These are phyloP conservation scores for Trifolium dubium DNA, from an alignment of 306 rosid genomes.

Conservation along the genomic window DNA sequence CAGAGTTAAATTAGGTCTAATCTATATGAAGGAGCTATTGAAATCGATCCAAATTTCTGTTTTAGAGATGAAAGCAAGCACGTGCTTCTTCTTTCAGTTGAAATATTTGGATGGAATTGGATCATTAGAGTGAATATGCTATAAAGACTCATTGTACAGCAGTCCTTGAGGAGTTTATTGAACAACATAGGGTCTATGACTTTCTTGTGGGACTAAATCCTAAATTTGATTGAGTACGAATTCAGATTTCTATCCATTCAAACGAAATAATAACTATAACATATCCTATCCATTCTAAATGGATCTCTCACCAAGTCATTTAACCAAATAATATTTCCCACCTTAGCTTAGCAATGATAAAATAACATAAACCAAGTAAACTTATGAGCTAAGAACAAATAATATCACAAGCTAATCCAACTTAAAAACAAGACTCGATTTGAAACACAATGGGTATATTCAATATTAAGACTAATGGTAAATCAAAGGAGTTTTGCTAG, in stretches of 20 bases:
- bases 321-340: constrained; percentile 1
- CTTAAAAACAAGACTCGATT: not conserved
- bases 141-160: not conserved
- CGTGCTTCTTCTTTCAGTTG: not conserved
- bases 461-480: not conserved
- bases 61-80: not conserved
- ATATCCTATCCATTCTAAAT: not conserved
- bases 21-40: not conserved
- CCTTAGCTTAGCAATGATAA: constrained; percentile 18
- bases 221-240: not conserved
- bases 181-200: constrained; percentile 5
- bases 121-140: not conserved
- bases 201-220: not conserved
- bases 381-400: not conserved
- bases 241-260: not conserved
- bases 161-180: not conserved
- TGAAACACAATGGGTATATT: not conserved
- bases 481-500: not conserved
- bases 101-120: not conserved
- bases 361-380: constrained; percentile 19
- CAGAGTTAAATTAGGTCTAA: not conserved
- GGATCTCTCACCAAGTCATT: not conserved
- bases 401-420: not conserved
- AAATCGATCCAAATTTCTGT: not conserved
- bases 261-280: not conserved